Evolutionary conservation across 371 early-diverging fungal genomes (phyloP).

Genomic region (Saksenaea vasiformis): DNA sequence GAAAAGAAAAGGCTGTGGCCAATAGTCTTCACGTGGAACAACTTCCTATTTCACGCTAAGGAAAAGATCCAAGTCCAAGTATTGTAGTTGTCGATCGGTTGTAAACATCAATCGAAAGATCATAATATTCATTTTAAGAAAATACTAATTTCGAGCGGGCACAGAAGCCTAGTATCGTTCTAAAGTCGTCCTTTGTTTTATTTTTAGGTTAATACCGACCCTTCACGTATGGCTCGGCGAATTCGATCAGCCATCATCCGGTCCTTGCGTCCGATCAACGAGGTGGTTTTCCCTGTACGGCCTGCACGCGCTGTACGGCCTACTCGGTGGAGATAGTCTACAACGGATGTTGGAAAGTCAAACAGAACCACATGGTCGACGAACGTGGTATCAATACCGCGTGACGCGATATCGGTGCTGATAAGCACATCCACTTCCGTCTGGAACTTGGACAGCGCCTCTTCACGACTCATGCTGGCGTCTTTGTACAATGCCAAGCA

Average conservation of each 20-base stretch:
- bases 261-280: conserved; percentile 79
- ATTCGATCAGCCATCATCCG: conserved; percentile 80
- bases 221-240: conserved; percentile 65
- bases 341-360: conserved; percentile 91
- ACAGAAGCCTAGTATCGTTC: neutral
- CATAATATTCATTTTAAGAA: neutral
- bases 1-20: too few relatives aligned
- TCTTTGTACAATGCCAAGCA: conserved; percentile 64
- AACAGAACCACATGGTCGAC: conserved; percentile 94
- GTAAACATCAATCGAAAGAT: too few relatives aligned
- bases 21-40: too few relatives aligned
- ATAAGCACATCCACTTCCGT: conserved; percentile 62
- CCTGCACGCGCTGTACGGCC: conserved; percentile 96
- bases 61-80: too few relatives aligned
- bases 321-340: conserved; percentile 96
- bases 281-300: conserved; percentile 82
- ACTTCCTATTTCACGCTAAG: too few relatives aligned
- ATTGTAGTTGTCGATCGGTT: too few relatives aligned
- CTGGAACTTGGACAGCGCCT: conserved; percentile 46
- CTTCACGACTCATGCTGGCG: conserved; percentile 42
- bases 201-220: conserved; percentile 53
- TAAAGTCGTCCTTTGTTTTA: neutral
- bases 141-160: neutral
- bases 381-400: conserved; percentile 91
- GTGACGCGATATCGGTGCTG: conserved; percentile 94